Evolutionary conservation across 2,329 filamentous ascomycete species (phyloP), one percentile per base, ranked within the genome.

Genomic region (Lachnellula cervina): DNA sequence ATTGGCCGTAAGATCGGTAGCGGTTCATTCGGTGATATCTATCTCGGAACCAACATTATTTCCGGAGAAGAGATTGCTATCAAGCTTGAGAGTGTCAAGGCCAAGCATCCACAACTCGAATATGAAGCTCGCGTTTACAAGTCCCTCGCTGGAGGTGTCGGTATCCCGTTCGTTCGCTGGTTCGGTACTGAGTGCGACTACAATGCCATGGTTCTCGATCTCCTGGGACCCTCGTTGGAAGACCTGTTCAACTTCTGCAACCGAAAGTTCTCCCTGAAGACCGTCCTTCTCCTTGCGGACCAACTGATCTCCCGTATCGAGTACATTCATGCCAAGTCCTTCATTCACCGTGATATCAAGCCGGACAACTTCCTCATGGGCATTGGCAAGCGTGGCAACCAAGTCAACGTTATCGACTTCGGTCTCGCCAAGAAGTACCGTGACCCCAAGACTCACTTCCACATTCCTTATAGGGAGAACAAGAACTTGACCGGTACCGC

Each of bases 161-260:
- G 94, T 59, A 99, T 99, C 64, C 94, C 94, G 48, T 97, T 97
- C 70, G 94, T 99, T 71, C 91, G 93, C 76, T 99, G 94, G 94
- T 99, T 97, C 75, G 94, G 94, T 66, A 97, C 93, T 59, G 94
- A 99, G 77, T 97, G 93, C 76, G 94, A 97, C 79, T 97, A 99
- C 85, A 97, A 99, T 77, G 94, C 94, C 73, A 97, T 99, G 94
- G 94, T 99, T 51, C 85, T 97, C 64, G 94, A 99, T 71, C 86
- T 99, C 25, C 88, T 99, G 56, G 94, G 94, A 40, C 94, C 94
- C 64, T 94, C 88, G 70, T 78, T 99, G 75, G 94, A 99, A 77
- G 94, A 99, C 72, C 83, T 99, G 35, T 99, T 99, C 89, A 97
- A 99, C 84, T 97, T 97, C 76, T 99, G 94, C 86, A 97, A 97